Conservation (phyloP, 257 asterid species). For the Ehretia macrophylla region DNA sequence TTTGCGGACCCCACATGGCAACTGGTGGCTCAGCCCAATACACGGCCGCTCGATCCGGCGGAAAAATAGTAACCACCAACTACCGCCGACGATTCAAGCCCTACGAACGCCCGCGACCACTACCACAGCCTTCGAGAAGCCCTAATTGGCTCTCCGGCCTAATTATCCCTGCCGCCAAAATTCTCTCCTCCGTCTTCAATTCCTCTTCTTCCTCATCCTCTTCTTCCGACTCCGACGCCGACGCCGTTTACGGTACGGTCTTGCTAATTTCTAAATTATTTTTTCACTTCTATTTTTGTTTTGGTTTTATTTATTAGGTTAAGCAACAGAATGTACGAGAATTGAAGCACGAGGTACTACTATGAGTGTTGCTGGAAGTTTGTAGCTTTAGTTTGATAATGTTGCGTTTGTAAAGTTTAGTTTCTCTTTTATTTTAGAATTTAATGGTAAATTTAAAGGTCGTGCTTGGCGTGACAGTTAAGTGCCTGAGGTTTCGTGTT, state of each 20-base stretch:
- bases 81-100: slow-evolving; percentile 3
- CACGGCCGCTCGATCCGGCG: slow-evolving; percentile 22
- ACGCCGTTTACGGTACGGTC: slow-evolving; percentile 30
- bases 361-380: too few relatives aligned
- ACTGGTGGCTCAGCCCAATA: too few relatives aligned
- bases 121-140: slow-evolving; percentile 28
- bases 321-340: too few relatives aligned
- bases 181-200: slow-evolving; percentile 52
- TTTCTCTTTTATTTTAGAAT: too few relatives aligned
- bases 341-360: too few relatives aligned
- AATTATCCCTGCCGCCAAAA: slow-evolving; percentile 51
- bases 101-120: slow-evolving; percentile 33
- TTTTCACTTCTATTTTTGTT: background rate
- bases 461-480: too few relatives aligned
- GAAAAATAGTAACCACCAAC: slow-evolving; percentile 26
- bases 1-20: too few relatives aligned
- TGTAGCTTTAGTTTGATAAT: too few relatives aligned
- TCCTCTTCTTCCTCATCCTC: slow-evolving; percentile 47
- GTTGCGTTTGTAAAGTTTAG: too few relatives aligned
- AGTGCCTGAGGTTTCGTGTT: too few relatives aligned
- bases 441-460: too few relatives aligned
- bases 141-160: slow-evolving; percentile 36
- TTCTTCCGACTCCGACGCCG: slow-evolving; percentile 13
- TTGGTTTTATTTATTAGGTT: background rate
- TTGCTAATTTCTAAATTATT: background rate